phyloP scores from a whole-genome alignment of 1,139 yeast species.

The Candida glucosophila region DNA sequence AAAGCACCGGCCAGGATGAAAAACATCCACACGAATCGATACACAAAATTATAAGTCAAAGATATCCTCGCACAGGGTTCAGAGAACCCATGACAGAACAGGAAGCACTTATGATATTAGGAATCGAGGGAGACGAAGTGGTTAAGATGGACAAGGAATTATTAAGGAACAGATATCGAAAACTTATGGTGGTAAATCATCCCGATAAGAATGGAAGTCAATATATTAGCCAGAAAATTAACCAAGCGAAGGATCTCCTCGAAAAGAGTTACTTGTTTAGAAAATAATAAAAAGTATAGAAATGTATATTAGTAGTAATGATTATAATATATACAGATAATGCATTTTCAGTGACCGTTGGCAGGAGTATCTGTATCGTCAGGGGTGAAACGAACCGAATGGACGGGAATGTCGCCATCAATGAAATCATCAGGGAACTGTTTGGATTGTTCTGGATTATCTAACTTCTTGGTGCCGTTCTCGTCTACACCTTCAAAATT shows the following conservation, averaged over 20 bases:
- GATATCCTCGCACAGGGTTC: constrained; percentile 43
- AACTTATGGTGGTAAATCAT: constrained; percentile 74
- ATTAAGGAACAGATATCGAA: constrained; percentile 50
- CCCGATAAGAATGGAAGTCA: constrained; percentile 75
- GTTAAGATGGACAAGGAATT: constrained; percentile 31
- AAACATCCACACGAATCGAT: constrained; percentile 5
- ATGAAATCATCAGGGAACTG: too few species aligned
- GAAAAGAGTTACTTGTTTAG: constrained; percentile 45
- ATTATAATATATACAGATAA: too few species aligned
- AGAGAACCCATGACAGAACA: constrained; percentile 45
- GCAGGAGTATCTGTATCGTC: too few species aligned
- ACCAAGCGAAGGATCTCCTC: constrained; percentile 63
- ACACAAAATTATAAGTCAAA: constrained; percentile 16
- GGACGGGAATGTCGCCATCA: constrained; percentile 1
- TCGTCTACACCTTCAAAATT: constrained; percentile 61
- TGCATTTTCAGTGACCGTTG: too few species aligned
- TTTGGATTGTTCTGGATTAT: too few species aligned
- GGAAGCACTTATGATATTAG: constrained; percentile 50
- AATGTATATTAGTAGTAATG: too few species aligned
- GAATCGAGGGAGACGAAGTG: constrained; percentile 46
- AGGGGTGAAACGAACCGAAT: too few species aligned
- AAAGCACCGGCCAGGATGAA: constrained; percentile 9
- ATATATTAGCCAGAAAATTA: constrained; percentile 63
- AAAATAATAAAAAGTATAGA: constrained; percentile 4
- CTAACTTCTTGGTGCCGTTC: too few species aligned